Percentiles rank a stretch among this genome's conserved stretches.
Evolutionary conservation across 306 rosid species (phyloP).

Genomic region (Styphnolobium japonicum): DNA sequence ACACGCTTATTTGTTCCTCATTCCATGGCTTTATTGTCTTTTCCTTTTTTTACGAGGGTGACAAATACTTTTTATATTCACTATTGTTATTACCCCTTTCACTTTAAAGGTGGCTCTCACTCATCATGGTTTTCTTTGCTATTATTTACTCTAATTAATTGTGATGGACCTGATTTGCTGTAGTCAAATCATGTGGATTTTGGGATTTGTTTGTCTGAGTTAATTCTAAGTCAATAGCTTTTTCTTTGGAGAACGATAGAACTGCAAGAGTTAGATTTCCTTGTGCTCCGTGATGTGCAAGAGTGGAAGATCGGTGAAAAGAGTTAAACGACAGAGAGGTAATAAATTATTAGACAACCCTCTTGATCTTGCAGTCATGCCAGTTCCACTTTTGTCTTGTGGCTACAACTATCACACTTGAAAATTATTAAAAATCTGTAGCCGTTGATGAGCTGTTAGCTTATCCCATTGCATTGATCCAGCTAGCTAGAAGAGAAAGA

Average conservation of each 20-base stretch:
- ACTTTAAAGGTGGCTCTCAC: conserved; percentile 17
- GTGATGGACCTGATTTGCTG: conserved; percentile 35
- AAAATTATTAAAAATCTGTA: conserved; percentile 1
- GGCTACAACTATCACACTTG: conserved; percentile 24
- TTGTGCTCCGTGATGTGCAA: conserved; percentile 56
- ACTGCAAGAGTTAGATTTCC: conserved; percentile 42
- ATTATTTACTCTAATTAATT: background rate
- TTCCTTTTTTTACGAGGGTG: conserved; percentile 9
- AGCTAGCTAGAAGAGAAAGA: conserved; percentile 13
- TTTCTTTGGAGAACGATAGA: conserved; percentile 30
- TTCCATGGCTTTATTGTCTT: conserved; percentile 39
- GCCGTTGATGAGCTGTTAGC: conserved; percentile 26
- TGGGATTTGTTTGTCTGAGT: conserved; percentile 21
- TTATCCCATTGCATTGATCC: conserved; percentile 9
- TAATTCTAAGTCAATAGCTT: conserved; percentile 12
- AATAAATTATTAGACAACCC: conserved; percentile 31
- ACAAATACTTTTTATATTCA: conserved; percentile 20
- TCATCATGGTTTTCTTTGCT: conserved; percentile 29
- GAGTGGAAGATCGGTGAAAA: conserved; percentile 35
- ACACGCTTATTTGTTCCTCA: conserved; percentile 41
- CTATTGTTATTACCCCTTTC: conserved; percentile 16
- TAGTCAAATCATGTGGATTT: conserved; percentile 33
- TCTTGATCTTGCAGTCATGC: conserved; percentile 56
- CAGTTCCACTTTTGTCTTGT: conserved; percentile 39
- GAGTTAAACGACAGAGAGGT: conserved; percentile 29